Evolutionary conservation across 768 basidiomycete species (phyloP).

Genomic region (Chlorophyllum brunneum): DNA sequence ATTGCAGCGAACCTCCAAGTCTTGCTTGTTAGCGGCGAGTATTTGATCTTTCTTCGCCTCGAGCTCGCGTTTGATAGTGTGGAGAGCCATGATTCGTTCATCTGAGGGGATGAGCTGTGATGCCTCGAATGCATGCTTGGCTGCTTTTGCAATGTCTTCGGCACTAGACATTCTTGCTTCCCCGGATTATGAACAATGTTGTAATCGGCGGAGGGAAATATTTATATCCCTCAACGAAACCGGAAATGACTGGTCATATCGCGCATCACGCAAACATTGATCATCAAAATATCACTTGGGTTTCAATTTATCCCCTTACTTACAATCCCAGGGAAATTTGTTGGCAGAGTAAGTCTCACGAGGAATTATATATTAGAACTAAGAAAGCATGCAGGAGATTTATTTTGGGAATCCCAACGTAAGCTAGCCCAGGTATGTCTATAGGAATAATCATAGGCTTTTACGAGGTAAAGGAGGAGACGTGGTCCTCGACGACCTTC

Average conservation of each 20-base stretch:
- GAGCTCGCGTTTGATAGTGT: slow-evolving; percentile 65
- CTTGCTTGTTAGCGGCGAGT: slow-evolving; percentile 74
- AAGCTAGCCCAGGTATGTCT: slow-evolving; percentile 20
- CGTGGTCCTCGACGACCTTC: slow-evolving; percentile 90
- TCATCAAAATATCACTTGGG: not conserved
- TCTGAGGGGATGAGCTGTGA: slow-evolving; percentile 74
- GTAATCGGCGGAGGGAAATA: not conserved
- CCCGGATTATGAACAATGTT: not conserved
- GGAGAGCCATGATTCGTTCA: slow-evolving; percentile 70
- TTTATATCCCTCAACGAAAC: not conserved
- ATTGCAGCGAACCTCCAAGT: slow-evolving; percentile 57
- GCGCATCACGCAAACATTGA: slow-evolving; percentile 3
- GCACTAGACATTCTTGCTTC: slow-evolving; percentile 19
- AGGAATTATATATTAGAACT: slow-evolving; percentile 14
- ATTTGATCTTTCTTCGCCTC: slow-evolving; percentile 62
- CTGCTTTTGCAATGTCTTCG: slow-evolving; percentile 66
- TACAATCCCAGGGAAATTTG: too few species aligned
- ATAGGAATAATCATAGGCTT: slow-evolving; percentile 26
- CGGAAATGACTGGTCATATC: slow-evolving; percentile 6
- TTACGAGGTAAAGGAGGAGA: slow-evolving; percentile 69
- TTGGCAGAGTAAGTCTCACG: too few species aligned
- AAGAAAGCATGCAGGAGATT: slow-evolving; percentile 18
- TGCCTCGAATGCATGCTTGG: slow-evolving; percentile 80
- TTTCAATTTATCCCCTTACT: too few species aligned
- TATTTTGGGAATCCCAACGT: slow-evolving; percentile 29